Percentiles rank a stretch among this genome's conserved stretches.
phyloP scores from a whole-genome alignment of 768 basidiomycete genomes.

The Chalciporus chontae region DNA sequence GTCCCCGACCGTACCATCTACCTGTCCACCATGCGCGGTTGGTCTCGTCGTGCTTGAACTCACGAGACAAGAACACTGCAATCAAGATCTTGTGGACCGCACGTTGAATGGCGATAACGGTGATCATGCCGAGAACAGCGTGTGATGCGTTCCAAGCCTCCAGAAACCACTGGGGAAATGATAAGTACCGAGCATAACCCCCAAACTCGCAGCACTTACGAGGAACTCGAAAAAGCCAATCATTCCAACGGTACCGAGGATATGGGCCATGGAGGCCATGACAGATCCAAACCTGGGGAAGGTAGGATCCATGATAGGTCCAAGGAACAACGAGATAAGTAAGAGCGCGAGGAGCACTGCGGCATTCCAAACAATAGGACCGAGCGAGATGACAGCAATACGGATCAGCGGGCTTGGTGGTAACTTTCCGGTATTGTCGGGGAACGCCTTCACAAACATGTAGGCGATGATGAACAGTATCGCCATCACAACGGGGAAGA shows the following conservation, averaged over 20 bases:
- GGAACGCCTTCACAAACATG: constrained; percentile 92
- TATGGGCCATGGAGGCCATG: constrained; percentile 89
- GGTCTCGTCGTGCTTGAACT: constrained; percentile 99
- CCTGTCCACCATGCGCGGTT: constrained; percentile 99
- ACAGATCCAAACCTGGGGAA: constrained; percentile 89
- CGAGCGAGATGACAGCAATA: constrained; percentile 88
- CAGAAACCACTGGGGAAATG: constrained; percentile 76
- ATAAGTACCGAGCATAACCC: constrained; percentile 11
- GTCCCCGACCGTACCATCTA: constrained; percentile 92
- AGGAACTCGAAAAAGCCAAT: constrained; percentile 96
- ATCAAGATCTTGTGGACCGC: constrained; percentile 93
- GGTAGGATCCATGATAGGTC: constrained; percentile 80
- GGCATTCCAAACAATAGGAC: constrained; percentile 95
- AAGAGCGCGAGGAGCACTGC: constrained; percentile 84
- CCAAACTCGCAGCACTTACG: constrained; percentile 43
- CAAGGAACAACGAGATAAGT: constrained; percentile 87
- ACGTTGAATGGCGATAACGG: constrained; percentile 88
- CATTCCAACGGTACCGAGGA: constrained; percentile 79
- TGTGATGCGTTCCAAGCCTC: constrained; percentile 90
- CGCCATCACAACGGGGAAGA: constrained; percentile 85
- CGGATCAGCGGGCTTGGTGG: constrained; percentile 86
- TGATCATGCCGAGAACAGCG: constrained; percentile 89
- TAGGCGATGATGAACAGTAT: constrained; percentile 84
- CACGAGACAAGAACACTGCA: constrained; percentile 89
- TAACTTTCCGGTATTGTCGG: constrained; percentile 51